Percentiles rank a stretch among this genome's conserved stretches.
Evolutionary conservation across 2,329 filamentous ascomycete genomes (phyloP).

Genomic region (Aspergillus persii): DNA sequence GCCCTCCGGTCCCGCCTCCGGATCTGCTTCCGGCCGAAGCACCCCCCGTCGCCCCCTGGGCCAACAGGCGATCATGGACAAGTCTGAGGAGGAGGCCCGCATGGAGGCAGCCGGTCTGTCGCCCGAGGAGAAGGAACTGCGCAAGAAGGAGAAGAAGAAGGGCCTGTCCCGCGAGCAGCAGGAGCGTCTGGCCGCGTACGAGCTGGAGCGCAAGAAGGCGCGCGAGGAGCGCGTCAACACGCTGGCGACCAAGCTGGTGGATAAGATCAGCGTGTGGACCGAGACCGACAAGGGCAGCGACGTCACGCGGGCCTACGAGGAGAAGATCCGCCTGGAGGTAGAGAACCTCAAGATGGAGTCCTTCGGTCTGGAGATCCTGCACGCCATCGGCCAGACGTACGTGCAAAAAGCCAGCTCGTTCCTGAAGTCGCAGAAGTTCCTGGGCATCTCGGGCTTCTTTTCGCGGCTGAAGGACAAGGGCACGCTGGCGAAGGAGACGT

Average conservation of each 20-base stretch:
- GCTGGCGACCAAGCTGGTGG: constrained; percentile 78
- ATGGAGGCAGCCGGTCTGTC: constrained; percentile 64
- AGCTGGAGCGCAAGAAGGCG: constrained; percentile 77
- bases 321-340: constrained; percentile 90
- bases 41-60: constrained; percentile 61
- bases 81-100: constrained; percentile 72
- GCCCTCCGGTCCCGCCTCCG: constrained; percentile 21
- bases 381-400: constrained; percentile 91
- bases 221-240: constrained; percentile 88
- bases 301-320: constrained; percentile 84
- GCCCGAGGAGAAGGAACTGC: constrained; percentile 71
- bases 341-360: constrained; percentile 99
- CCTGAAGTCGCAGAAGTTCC: constrained; percentile 93
- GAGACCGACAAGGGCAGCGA: constrained; percentile 88
- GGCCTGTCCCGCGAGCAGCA: constrained; percentile 86
- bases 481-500: constrained; percentile 94
- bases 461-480: constrained; percentile 94
- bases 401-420: constrained; percentile 81
- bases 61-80: constrained; percentile 84
- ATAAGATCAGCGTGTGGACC: constrained; percentile 91
- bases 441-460: constrained; percentile 95
- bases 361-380: constrained; percentile 92
- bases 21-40: constrained; percentile 38
- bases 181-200: constrained; percentile 84
- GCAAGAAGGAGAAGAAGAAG: constrained; percentile 87